phyloP scores from a whole-genome alignment of 306 rosid genomes.

The Dalbergia cochinchinensis region DNA sequence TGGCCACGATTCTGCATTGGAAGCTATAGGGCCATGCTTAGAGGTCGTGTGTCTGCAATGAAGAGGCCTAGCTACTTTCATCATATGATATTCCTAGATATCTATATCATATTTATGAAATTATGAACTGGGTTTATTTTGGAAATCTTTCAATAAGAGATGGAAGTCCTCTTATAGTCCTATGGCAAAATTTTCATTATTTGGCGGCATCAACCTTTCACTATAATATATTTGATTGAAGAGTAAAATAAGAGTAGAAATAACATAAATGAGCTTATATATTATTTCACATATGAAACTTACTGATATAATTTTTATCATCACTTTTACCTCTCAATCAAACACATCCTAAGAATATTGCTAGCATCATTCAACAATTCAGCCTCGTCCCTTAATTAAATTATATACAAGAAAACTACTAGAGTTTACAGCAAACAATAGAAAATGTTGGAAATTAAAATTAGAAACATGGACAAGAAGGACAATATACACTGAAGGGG shows the following conservation, averaged over 20 bases:
- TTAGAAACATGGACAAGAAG: background rate
- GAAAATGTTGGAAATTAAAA: background rate
- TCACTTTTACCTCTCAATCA: too few relatives aligned
- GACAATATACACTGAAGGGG: too few relatives aligned
- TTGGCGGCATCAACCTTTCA: background rate
- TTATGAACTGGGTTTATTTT: constrained; percentile 50
- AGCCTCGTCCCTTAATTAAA: background rate
- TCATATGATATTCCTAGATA: constrained; percentile 36
- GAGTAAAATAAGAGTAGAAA: too few relatives aligned
- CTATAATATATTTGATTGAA: background rate
- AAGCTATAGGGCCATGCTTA: constrained; percentile 84
- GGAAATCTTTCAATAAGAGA: constrained; percentile 38
- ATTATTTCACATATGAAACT: too few relatives aligned
- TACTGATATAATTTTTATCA: too few relatives aligned
- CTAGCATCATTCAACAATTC: constrained; percentile 9
- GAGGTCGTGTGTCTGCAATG: constrained; percentile 71
- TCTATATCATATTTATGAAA: constrained; percentile 40
- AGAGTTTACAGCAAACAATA: background rate
- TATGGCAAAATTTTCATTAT: constrained; percentile 37
- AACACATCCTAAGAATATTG: constrained; percentile 1
- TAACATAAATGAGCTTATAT: too few relatives aligned
- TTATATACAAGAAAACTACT: constrained; percentile 1
- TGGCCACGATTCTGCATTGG: constrained; percentile 99
- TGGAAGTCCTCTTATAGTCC: constrained; percentile 21
- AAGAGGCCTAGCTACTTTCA: constrained; percentile 59